phyloP scores from a whole-genome alignment of 352 stramenopile species.

The Globisporangium parvum region DNA sequence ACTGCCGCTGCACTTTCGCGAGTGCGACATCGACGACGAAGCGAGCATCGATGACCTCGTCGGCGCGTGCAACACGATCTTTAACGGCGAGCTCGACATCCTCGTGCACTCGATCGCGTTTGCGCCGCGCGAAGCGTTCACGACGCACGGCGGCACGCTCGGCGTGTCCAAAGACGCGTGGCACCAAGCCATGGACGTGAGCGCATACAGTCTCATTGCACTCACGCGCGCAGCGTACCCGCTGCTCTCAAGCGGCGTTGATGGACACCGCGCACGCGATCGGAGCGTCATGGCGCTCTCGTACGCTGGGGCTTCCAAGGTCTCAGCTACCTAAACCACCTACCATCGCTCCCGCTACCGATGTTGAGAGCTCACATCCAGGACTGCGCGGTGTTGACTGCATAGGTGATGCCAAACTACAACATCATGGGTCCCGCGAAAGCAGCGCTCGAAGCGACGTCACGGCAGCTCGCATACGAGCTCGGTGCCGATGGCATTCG shows the following conservation, averaged over 20 bases:
- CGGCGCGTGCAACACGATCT: conserved; percentile 28
- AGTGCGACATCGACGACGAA: conserved; percentile 75
- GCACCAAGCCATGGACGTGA: conserved; percentile 78
- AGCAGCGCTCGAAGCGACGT: conserved; percentile 80
- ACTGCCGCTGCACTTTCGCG: conserved; percentile 36
- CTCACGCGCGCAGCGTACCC: conserved; percentile 61
- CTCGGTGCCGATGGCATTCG: conserved; percentile 69
- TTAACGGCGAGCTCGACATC: conserved; percentile 67
- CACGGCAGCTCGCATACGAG: conserved; percentile 80
- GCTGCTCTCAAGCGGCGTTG: conserved; percentile 26
- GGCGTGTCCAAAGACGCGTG: conserved; percentile 46
- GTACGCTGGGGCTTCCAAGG: conserved; percentile 76
- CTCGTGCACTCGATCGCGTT: conserved; percentile 91
- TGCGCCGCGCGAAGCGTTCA: conserved; percentile 70
- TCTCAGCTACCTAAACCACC: background rate
- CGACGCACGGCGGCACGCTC: conserved; percentile 41
- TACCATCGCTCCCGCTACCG: background rate
- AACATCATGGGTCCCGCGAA: conserved; percentile 92
- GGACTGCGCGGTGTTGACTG: conserved; percentile 5
- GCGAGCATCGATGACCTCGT: conserved; percentile 48
- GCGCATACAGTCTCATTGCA: conserved; percentile 87
- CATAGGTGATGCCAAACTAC: conserved; percentile 85
- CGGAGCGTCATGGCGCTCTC: conserved; percentile 84
- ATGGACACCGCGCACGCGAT: conserved; percentile 16
- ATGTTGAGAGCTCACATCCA: background rate